Percentiles rank a stretch among this genome's conserved stretches.
phyloP scores from a whole-genome alignment of 495 filamentous ascomycete species.

The Penicillium atrosanguineum region DNA sequence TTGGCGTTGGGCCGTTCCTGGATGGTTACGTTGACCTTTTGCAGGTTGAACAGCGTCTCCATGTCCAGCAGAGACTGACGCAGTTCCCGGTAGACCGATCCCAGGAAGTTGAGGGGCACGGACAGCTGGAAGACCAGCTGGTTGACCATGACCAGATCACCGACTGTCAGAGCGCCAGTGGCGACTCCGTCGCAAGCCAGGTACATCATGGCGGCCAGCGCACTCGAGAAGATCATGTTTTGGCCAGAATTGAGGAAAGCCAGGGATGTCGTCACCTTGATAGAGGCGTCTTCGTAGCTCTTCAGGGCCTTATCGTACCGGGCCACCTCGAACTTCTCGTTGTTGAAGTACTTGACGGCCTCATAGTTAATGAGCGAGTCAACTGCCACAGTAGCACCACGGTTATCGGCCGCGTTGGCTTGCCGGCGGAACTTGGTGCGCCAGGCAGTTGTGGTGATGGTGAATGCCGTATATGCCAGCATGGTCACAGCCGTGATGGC shows the following conservation, averaged over 20 bases:
- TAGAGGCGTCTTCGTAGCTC: slow-evolving; percentile 87
- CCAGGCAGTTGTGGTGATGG: slow-evolving; percentile 93
- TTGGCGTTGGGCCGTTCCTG: slow-evolving; percentile 72
- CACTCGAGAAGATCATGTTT: slow-evolving; percentile 93
- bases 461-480: slow-evolving; percentile 91
- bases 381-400: slow-evolving; percentile 90
- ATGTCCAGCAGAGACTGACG: slow-evolving; percentile 93
- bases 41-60: slow-evolving; percentile 98
- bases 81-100: slow-evolving; percentile 92
- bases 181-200: slow-evolving; percentile 86
- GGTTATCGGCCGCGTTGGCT: slow-evolving; percentile 94
- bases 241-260: slow-evolving; percentile 97
- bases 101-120: slow-evolving; percentile 92
- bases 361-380: slow-evolving; percentile 98
- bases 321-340: slow-evolving; percentile 88
- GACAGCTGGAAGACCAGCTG: slow-evolving; percentile 98
- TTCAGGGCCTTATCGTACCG: slow-evolving; percentile 86
- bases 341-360: slow-evolving; percentile 99
- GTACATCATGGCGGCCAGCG: slow-evolving; percentile 98
- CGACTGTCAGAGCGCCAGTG: slow-evolving; percentile 78
- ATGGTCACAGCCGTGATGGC: slow-evolving; percentile 89
- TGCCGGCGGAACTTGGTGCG: slow-evolving; percentile 92
- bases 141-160: slow-evolving; percentile 97
- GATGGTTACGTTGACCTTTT: slow-evolving; percentile 92
- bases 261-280: slow-evolving; percentile 92